phyloP scores from a whole-genome alignment of 2,329 filamentous ascomycete species.

The Phialophora chinensis region DNA sequence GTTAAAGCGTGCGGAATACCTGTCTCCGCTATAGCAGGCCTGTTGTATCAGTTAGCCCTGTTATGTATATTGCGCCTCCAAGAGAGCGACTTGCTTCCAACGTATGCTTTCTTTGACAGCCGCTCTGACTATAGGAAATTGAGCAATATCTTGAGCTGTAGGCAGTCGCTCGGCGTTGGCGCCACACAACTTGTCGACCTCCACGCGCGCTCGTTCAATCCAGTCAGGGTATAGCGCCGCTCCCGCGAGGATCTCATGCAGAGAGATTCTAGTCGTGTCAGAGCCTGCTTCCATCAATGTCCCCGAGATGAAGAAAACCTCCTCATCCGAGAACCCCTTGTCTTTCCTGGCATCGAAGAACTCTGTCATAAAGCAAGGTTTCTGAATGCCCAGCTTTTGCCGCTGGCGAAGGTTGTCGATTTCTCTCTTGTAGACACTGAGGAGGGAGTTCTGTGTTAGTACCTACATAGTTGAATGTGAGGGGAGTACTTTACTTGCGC shows the following conservation, averaged over 20 bases:
- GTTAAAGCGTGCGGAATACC: slow-evolving; percentile 45
- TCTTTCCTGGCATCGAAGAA: slow-evolving; percentile 38
- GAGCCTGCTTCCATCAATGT: slow-evolving; percentile 8
- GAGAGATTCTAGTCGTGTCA: background rate
- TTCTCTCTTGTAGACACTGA: slow-evolving; percentile 39
- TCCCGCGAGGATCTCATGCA: slow-evolving; percentile 32
- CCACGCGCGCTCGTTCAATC: slow-evolving; percentile 37
- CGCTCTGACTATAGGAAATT: slow-evolving; percentile 59
- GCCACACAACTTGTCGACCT: slow-evolving; percentile 33
- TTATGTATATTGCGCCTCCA: slow-evolving; percentile 30
- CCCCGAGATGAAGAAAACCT: background rate
- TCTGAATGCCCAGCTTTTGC: slow-evolving; percentile 40
- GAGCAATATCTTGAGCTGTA: slow-evolving; percentile 53
- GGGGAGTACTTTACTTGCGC: slow-evolving; percentile 23
- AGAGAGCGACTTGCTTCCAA: slow-evolving; percentile 33
- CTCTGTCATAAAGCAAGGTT: slow-evolving; percentile 47
- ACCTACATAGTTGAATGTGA: background rate
- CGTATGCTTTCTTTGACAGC: slow-evolving; percentile 63
- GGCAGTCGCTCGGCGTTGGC: slow-evolving; percentile 51
- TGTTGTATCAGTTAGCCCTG: too few relatives aligned
- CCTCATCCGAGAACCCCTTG: slow-evolving; percentile 36
- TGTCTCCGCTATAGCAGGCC: too few relatives aligned
- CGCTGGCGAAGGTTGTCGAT: slow-evolving; percentile 33
- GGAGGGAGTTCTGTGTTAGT: slow-evolving; percentile 36
- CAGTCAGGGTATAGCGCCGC: slow-evolving; percentile 39